These are phyloP conservation scores for Eremothecium cymbalariae DNA, from an alignment of 1,139 yeast species.

Conservation along the genomic window DNA sequence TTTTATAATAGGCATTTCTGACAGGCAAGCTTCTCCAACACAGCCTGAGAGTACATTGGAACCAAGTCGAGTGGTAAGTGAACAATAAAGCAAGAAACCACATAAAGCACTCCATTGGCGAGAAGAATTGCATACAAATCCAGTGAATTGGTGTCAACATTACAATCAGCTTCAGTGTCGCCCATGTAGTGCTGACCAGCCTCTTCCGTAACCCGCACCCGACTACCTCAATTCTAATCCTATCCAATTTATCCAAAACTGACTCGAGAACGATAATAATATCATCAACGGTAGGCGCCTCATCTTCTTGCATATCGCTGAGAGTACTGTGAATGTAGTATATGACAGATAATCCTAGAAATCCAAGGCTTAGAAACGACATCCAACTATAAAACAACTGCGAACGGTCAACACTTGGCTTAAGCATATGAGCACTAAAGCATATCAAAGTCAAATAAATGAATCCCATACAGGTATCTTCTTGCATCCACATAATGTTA, in stretches of 20 bases:
- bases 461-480: constrained; percentile 19
- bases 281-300: constrained; percentile 31
- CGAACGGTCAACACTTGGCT: constrained; percentile 5
- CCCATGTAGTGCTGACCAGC: background rate
- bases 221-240: constrained; percentile 16
- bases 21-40: constrained; percentile 25
- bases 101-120: constrained; percentile 13
- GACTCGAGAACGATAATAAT: constrained; percentile 25
- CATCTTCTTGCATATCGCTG: constrained; percentile 19
- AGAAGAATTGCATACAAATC: constrained; percentile 11
- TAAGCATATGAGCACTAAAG: constrained; percentile 7
- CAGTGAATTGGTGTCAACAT: constrained; percentile 15
- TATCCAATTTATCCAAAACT: constrained; percentile 21
- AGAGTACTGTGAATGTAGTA: constrained; percentile 21
- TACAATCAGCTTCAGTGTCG: constrained; percentile 4
- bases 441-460: constrained; percentile 15
- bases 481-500: constrained; percentile 23
- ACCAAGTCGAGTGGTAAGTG: constrained; percentile 25
- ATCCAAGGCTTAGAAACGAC: constrained; percentile 17
- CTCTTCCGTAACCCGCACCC: constrained; percentile 5
- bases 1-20: constrained; percentile 15
- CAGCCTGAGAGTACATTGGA: constrained; percentile 24
- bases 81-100: constrained; percentile 9
- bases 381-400: constrained; percentile 14
- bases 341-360: constrained; percentile 14